Evolutionary conservation across 176 grass and related monocot genomes (phyloP).

Genomic region (Triticum turgidum): DNA sequence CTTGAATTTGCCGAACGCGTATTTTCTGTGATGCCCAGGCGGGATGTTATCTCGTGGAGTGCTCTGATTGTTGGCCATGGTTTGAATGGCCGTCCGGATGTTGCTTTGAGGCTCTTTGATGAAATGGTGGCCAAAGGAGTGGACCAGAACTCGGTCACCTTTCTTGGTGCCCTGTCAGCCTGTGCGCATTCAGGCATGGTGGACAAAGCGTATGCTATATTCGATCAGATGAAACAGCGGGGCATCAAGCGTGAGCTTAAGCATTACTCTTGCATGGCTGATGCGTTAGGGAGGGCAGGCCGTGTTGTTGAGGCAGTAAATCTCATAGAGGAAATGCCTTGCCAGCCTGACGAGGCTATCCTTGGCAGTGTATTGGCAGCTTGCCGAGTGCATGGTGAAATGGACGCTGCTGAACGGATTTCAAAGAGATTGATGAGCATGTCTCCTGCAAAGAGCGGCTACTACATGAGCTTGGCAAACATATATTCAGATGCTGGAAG

Average conservation of each 20-base stretch:
- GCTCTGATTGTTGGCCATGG: slow-evolving; percentile 75
- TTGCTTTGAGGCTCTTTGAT: slow-evolving; percentile 56
- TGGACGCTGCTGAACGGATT: slow-evolving; percentile 59
- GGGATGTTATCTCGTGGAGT: slow-evolving; percentile 83
- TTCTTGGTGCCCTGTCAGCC: slow-evolving; percentile 68
- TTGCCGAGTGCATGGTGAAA: slow-evolving; percentile 61
- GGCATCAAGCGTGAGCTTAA: slow-evolving; percentile 54
- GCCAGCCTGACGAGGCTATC: slow-evolving; percentile 60
- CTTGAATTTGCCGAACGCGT: slow-evolving; percentile 51
- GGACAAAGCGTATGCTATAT: slow-evolving; percentile 47
- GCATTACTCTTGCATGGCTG: slow-evolving; percentile 73
- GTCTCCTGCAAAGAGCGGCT: slow-evolving; percentile 61
- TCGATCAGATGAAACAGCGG: slow-evolving; percentile 49
- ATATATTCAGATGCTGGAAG: slow-evolving; percentile 72
- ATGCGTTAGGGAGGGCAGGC: slow-evolving; percentile 62
- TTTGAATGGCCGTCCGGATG: slow-evolving; percentile 50
- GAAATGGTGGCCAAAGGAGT: slow-evolving; percentile 44
- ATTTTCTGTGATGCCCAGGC: slow-evolving; percentile 43
- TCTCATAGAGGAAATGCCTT: slow-evolving; percentile 74
- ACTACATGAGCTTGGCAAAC: slow-evolving; percentile 81
- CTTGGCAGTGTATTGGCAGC: slow-evolving; percentile 57
- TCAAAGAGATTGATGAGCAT: slow-evolving; percentile 57
- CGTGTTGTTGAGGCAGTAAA: slow-evolving; percentile 48
- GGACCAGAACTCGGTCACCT: slow-evolving; percentile 56
- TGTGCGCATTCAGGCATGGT: slow-evolving; percentile 71